Evolutionary conservation across 805 yeast genomes (phyloP), one percentile per base, ranked within the genome.

Genomic region (Candida germanica): DNA sequence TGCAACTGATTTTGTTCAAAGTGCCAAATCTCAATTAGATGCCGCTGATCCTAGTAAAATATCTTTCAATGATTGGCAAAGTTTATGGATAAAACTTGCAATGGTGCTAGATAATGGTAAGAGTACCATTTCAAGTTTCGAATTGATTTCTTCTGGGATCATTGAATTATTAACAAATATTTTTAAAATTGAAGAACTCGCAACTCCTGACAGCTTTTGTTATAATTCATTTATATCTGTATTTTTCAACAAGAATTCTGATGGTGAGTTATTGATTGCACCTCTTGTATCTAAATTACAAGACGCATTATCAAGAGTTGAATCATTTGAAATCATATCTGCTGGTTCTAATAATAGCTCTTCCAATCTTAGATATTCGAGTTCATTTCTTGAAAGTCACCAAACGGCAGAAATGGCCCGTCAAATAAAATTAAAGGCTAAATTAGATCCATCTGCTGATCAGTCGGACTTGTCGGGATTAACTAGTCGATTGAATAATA

Each of bases 251-350:
- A 36, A 43, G 3, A 53, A 50, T 18, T 20, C 34, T 12, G 34
- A 43, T 13, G 42, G 65, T 4, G 64, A 74, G 0, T 61, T 60
- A 5, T 49, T 64, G 3, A 59, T 86, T 15, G 11, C 37, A 5
- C 31, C 36, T 15, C 29, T 44, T 8, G 71, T 86, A 1, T 58
- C 60, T 4, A 77, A 80, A 42, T 60, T 87, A 12, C 93, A 87
- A 42, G 88, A 84, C 38, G 77, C 86, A 0, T 58, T 87, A 15
- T 77, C 86, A 1, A 70, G 95, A 47, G 68, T 79, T 0, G 96
- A 88, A 53, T 65, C 81, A 0, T 85, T 87, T 54, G 83, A 79
- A 26, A 76, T 87, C 12, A 55, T 73, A 1, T 66, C 75, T 0
- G 44, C 49, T 10, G 31, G 29, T 18, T 27, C 36, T 15, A 32